These are phyloP conservation scores for Boletus semigastroideus DNA, from an alignment of 1,284 basidiomycete genomes.

Conservation along the genomic window DNA sequence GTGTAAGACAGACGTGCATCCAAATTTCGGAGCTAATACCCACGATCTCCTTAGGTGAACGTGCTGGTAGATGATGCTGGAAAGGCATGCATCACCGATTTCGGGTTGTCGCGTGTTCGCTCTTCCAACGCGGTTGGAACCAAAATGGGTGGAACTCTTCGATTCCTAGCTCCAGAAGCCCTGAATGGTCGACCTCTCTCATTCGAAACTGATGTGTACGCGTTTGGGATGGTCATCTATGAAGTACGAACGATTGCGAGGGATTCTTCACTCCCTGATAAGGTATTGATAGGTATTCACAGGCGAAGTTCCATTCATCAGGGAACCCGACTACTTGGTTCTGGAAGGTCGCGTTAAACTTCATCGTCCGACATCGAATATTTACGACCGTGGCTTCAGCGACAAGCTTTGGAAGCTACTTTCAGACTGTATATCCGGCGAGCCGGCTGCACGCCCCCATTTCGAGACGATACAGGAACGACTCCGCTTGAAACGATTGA, in stretches of 20 bases:
- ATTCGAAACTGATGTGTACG: constrained; percentile 4
- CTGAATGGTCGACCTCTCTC: neutral
- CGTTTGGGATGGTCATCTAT: constrained; percentile 6
- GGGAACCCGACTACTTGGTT: neutral
- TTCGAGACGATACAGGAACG: neutral
- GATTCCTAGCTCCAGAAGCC: constrained; percentile 3
- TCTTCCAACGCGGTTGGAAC: neutral
- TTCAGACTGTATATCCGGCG: neutral
- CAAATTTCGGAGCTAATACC: neutral
- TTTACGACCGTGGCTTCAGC: constrained; percentile 1
- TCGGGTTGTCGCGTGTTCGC: neutral
- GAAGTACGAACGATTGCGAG: neutral
- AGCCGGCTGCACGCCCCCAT: neutral
- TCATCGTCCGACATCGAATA: neutral
- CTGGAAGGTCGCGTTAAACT: neutral
- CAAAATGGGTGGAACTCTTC: neutral
- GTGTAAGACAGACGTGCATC: neutral
- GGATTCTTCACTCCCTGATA: neutral
- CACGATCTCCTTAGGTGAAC: neutral
- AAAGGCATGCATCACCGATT: constrained; percentile 8
- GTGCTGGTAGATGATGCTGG: constrained; percentile 7
- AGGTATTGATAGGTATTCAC: neutral
- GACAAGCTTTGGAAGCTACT: neutral
- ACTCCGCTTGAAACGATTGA: neutral
- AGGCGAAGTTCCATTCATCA: constrained; percentile 1